Base-by-base conservation (phyloP, 2,329 filamentous ascomycete species). In the Clarireedia hainanense region DNA sequence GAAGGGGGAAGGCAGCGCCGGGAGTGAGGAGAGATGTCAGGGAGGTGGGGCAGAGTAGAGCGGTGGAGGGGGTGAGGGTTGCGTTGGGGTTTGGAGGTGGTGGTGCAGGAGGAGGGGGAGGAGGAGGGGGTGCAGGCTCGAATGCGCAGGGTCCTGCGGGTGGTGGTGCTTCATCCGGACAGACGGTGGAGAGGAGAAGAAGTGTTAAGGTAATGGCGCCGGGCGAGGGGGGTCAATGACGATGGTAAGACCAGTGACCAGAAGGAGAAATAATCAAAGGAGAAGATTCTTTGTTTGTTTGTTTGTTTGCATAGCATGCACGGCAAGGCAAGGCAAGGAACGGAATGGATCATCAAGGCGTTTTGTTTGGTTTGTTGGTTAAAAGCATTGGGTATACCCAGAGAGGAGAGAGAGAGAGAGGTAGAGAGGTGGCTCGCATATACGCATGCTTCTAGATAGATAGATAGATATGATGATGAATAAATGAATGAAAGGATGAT, bases 1-100 rank as follows among this genome's bases (percentile, higher is more conserved):
- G 48, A 17, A 47, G 37, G 47, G 39, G 55, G 50, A 17, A 59
- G 49, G 54, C 37, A 48, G 70, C 79, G 6, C 69, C 72, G 49
- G 54, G 42, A 48, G 70, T 80, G 6, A 69, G 73, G 47, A 76
- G 76, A 40, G 80, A 84, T 61, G 69, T 65, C 1, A 71, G 80
- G 58, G 80, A 84, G 47, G 76, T 83, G 5, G 74, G 74, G 47
- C 81, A 80, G 69, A 84, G 81, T 65, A 73, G 75, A 49, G 82
- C 82, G 1, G 82, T 85, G 1, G 80, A 83, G 57, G 77, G 76
- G 58, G 82, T 80, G 5, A 71, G 81, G 2, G 81, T 83, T 61
- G 71, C 76, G 2, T 68, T 83, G 14, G 59, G 64, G 24, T 68
- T 69, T 55, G 58, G 39, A 10, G 57, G 50, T 3, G 50, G 50